Percentiles rank a stretch among this genome's conserved stretches.
Evolutionary conservation across 805 yeast species (phyloP).

Genomic region (Isabelozyma rhagii): DNA sequence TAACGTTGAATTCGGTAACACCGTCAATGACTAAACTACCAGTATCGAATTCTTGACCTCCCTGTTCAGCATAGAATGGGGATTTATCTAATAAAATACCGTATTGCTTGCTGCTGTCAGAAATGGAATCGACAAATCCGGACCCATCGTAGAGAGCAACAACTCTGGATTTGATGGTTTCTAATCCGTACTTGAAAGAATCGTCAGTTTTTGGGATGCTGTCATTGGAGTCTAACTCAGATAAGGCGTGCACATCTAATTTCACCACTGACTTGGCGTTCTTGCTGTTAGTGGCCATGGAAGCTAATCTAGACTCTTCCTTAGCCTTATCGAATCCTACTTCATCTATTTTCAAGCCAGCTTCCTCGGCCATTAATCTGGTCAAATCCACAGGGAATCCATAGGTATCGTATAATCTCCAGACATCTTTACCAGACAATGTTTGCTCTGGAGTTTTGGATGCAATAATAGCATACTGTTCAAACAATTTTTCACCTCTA

Average conservation of each 20-base stretch:
- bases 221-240: constrained; percentile 58
- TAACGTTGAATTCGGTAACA: constrained; percentile 79
- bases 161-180: constrained; percentile 65
- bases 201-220: constrained; percentile 81
- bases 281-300: constrained; percentile 76
- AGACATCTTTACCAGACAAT: constrained; percentile 89
- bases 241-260: constrained; percentile 88
- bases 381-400: constrained; percentile 99
- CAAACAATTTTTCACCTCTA: constrained; percentile 95
- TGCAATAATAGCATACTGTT: constrained; percentile 86
- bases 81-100: constrained; percentile 88
- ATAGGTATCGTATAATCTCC: constrained; percentile 97
- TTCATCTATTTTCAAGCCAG: constrained; percentile 89
- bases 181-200: constrained; percentile 67
- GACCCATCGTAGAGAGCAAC: constrained; percentile 70
- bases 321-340: constrained; percentile 89
- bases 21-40: constrained; percentile 93
- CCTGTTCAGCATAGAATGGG: constrained; percentile 97
- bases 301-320: constrained; percentile 87
- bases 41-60: constrained; percentile 97
- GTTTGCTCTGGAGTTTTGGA: constrained; percentile 69
- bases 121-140: constrained; percentile 50
- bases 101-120: constrained; percentile 45
- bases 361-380: constrained; percentile 97
- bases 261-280: constrained; percentile 61